phyloP scores from a whole-genome alignment of 192 early-diverging fungal species.

The Cetraspora pellucida region DNA sequence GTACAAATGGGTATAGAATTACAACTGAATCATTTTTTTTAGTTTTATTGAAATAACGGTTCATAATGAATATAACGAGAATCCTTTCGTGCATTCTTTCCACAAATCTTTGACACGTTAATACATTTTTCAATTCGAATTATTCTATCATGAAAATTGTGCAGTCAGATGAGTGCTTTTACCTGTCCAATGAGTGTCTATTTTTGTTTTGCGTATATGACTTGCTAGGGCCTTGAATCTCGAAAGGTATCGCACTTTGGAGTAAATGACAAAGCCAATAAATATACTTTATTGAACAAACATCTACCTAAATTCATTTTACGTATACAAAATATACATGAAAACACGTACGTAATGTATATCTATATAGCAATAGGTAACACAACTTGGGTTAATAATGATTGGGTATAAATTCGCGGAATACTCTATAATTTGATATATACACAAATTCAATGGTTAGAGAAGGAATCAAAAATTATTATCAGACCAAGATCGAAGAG shows the following conservation, averaged over 20 bases:
- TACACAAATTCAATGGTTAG: conserved; percentile 41
- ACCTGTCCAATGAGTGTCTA: background rate
- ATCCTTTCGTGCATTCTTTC: background rate
- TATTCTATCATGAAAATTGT: background rate
- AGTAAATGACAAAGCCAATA: no score
- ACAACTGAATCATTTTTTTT: no score
- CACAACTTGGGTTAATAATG: background rate
- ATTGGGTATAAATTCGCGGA: background rate
- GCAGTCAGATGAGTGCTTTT: background rate
- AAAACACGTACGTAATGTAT: no score
- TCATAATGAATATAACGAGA: no score
- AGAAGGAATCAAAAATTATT: conserved; percentile 74
- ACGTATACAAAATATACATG: no score
- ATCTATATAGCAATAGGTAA: background rate
- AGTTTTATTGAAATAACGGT: no score
- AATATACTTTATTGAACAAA: no score
- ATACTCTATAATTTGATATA: background rate
- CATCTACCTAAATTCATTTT: no score
- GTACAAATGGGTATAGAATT: no score
- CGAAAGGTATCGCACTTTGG: no score
- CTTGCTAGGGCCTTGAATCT: background rate
- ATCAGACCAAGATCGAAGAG: conserved; percentile 81
- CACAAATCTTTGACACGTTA: background rate
- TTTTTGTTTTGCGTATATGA: background rate
- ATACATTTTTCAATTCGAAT: background rate